A percentile compares a stretch with the other conserved stretches of the same genome.
phyloP scores from a whole-genome alignment of 768 basidiomycete genomes.

The Trametes sanguinea region DNA sequence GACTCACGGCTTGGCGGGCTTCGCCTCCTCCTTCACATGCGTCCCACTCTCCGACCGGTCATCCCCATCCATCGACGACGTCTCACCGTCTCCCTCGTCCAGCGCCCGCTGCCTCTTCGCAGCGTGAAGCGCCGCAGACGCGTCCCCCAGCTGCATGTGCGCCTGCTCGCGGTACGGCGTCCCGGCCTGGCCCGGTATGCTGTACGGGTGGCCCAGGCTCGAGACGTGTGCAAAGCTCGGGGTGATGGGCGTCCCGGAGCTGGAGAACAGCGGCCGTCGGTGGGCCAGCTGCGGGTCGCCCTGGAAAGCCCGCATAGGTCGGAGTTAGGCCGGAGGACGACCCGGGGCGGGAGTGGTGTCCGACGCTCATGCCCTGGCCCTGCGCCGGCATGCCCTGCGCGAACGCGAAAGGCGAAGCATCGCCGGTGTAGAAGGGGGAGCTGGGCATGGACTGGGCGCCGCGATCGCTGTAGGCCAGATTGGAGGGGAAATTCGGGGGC shows the following conservation, averaged over 20 bases:
- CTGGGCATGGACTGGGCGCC: constrained; percentile 14
- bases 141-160: constrained; percentile 12
- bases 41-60: constrained; percentile 11
- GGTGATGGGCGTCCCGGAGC: constrained; percentile 7
- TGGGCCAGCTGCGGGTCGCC: constrained; percentile 10
- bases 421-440: constrained; percentile 17
- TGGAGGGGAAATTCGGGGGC: constrained; percentile 1
- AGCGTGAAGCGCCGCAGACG: constrained; percentile 11
- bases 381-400: constrained; percentile 4
- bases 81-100: constrained; percentile 21
- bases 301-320: constrained; percentile 20
- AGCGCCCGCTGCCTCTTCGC: constrained; percentile 24
- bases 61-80: constrained; percentile 17
- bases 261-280: constrained; percentile 9
- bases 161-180: constrained; percentile 14
- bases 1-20: constrained; percentile 25
- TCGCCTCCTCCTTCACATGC: constrained; percentile 20
- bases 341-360: constrained; percentile 12
- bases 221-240: constrained; percentile 9
- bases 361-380: constrained; percentile 1
- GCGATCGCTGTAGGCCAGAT: constrained; percentile 3
- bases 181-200: constrained; percentile 9
- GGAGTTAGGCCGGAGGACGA: constrained; percentile 13
- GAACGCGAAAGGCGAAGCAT: constrained; percentile 8
- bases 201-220: background rate